phyloP scores from a whole-genome alignment of 2,329 filamentous ascomycete genomes.

The Diaporthe sp. region DNA sequence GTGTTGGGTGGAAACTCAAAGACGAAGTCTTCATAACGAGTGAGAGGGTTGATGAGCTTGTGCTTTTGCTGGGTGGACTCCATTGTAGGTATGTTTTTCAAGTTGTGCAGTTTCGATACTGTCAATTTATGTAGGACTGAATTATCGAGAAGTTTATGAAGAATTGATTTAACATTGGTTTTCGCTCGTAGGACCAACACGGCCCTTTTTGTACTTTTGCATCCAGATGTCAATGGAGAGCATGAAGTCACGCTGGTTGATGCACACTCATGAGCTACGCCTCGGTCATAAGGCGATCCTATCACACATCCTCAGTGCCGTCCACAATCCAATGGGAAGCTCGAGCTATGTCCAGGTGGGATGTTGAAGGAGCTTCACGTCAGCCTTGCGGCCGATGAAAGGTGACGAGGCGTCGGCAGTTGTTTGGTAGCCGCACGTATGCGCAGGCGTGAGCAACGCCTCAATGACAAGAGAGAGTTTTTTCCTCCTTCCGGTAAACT shows the following conservation, averaged over 20 bases:
- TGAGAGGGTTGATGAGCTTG: slow-evolving; percentile 13
- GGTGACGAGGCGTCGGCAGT: background rate
- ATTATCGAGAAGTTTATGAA: too few relatives aligned
- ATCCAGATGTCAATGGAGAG: background rate
- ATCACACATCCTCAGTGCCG: background rate
- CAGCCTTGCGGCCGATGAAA: background rate
- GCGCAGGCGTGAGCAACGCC: background rate
- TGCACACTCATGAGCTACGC: background rate
- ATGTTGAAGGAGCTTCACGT: background rate
- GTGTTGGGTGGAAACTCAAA: background rate
- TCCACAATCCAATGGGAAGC: background rate
- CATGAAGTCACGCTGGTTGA: background rate
- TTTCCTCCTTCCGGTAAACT: too few relatives aligned
- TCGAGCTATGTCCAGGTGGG: background rate
- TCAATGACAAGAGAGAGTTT: background rate
- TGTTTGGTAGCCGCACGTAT: background rate
- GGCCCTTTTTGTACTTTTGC: background rate
- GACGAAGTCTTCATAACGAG: background rate
- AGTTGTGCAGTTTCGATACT: background rate
- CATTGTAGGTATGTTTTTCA: background rate
- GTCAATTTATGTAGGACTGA: background rate
- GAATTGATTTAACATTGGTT: too few relatives aligned
- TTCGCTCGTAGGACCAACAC: background rate
- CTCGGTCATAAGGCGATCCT: background rate
- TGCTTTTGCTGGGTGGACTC: background rate